A percentile compares a stretch with the other conserved stretches of the same genome.
These are phyloP conservation scores for Tremella yokohamensis DNA, from an alignment of 768 basidiomycete genomes.

Conservation along the genomic window DNA sequence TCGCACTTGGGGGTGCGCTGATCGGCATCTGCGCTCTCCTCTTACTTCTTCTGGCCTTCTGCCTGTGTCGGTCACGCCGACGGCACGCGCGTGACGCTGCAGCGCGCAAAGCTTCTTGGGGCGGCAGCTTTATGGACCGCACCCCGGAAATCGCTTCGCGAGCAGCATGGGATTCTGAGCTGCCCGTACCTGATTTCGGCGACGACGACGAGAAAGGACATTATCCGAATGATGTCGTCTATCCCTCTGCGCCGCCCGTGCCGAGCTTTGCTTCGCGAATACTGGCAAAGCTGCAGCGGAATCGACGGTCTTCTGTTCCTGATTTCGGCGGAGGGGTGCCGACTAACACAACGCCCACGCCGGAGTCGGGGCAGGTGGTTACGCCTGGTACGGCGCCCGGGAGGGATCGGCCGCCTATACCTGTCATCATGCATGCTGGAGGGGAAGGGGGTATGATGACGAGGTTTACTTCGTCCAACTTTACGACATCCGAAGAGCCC, in stretches of 20 bases:
- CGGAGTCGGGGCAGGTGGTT: too few relatives aligned
- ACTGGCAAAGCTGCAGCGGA: too few relatives aligned
- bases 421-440: neutral
- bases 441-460: slow-evolving; percentile 1
- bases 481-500: neutral
- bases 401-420: too few relatives aligned
- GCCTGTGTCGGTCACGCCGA: neutral
- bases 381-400: too few relatives aligned
- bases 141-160: neutral
- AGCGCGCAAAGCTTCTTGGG: neutral
- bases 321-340: too few relatives aligned
- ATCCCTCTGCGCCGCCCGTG: too few relatives aligned
- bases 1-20: neutral
- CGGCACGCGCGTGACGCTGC: neutral
- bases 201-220: too few relatives aligned
- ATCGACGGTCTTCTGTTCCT: too few relatives aligned
- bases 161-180: neutral
- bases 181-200: too few relatives aligned
- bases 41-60: neutral
- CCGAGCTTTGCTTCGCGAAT: too few relatives aligned
- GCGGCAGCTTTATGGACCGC: neutral
- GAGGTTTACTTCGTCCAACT: neutral
- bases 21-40: neutral
- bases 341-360: too few relatives aligned
- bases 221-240: too few relatives aligned